A percentile compares a stretch with the other conserved stretches of the same genome.
phyloP scores from a whole-genome alignment of 2,329 filamentous ascomycete species.

The Xylaria sp. region DNA sequence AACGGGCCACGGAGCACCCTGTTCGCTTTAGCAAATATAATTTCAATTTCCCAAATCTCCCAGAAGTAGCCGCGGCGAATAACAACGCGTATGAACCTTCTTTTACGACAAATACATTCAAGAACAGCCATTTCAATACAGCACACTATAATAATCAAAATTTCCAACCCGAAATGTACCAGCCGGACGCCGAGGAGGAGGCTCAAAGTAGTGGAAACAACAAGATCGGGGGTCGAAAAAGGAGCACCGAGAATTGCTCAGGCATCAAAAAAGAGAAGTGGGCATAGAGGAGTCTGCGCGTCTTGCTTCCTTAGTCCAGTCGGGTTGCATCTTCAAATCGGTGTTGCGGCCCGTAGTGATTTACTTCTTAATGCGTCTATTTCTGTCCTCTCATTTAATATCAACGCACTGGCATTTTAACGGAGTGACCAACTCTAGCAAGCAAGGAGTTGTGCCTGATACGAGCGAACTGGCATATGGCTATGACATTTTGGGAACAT shows the following conservation, averaged over 20 bases:
- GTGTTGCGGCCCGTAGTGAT: slow-evolving; percentile 34
- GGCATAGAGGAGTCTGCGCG: slow-evolving; percentile 43
- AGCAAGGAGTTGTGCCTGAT: slow-evolving; percentile 18
- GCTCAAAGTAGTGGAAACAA: slow-evolving; percentile 38
- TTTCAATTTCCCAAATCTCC: slow-evolving; percentile 57
- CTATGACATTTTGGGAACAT: slow-evolving; percentile 18
- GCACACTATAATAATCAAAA: slow-evolving; percentile 74
- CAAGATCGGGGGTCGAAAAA: slow-evolving; percentile 45
- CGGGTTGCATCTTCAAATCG: slow-evolving; percentile 38
- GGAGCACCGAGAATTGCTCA: slow-evolving; percentile 47
- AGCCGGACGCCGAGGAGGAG: slow-evolving; percentile 54
- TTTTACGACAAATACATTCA: slow-evolving; percentile 68
- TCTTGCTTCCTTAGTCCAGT: slow-evolving; percentile 40
- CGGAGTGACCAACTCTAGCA: slow-evolving; percentile 16
- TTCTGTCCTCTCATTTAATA: slow-evolving; percentile 23
- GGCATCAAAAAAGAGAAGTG: slow-evolving; percentile 48
- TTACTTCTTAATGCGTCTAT: slow-evolving; percentile 12
- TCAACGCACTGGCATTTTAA: slow-evolving; percentile 15
- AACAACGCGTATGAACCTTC: slow-evolving; percentile 55
- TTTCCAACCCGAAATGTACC: slow-evolving; percentile 66
- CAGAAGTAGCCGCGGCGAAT: slow-evolving; percentile 52
- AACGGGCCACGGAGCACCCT: slow-evolving; percentile 49
- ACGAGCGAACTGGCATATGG: slow-evolving; percentile 24
- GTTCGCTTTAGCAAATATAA: slow-evolving; percentile 67
- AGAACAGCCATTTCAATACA: slow-evolving; percentile 73